A percentile compares a stretch with the other conserved stretches of the same genome.
Evolutionary conservation across 331 rosid species (phyloP).

Genomic region (Erythrophleum ivorense): DNA sequence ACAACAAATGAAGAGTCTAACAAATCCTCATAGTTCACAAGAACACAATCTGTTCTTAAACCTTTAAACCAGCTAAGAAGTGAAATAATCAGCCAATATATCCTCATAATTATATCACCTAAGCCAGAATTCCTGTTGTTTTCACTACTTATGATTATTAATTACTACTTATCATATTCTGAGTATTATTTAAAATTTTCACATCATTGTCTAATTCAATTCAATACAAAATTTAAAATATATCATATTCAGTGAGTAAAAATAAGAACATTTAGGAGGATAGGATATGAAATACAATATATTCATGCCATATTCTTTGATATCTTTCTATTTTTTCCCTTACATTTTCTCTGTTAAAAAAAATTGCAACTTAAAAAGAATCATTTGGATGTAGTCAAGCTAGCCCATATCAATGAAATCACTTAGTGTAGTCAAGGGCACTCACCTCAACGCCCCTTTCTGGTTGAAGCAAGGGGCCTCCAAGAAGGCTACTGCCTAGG

Average conservation of each 20-base stretch:
- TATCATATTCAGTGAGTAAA: not conserved
- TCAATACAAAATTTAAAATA: not conserved
- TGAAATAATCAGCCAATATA: not conserved
- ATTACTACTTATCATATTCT: not conserved
- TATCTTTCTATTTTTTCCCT: not conserved
- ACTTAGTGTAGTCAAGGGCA: not conserved
- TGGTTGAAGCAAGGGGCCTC: not conserved
- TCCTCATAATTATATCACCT: not conserved
- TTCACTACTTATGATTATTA: not conserved
- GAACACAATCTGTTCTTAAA: not conserved
- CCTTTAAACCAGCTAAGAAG: slow-evolving; percentile 24
- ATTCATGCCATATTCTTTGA: not conserved
- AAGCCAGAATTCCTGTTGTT: not conserved
- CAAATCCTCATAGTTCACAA: not conserved
- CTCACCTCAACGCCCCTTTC: not conserved
- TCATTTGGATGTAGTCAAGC: not conserved
- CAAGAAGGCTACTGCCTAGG: not conserved
- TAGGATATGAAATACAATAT: not conserved
- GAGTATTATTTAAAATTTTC: not conserved
- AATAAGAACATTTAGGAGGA: not conserved
- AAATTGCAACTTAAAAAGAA: no score
- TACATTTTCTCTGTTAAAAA: not conserved
- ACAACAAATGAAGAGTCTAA: slow-evolving; percentile 18
- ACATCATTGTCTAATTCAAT: not conserved
- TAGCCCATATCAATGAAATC: not conserved